Conservation (phyloP, 2,329 filamentous ascomycete genomes). For the Phialocephala sp. region DNA sequence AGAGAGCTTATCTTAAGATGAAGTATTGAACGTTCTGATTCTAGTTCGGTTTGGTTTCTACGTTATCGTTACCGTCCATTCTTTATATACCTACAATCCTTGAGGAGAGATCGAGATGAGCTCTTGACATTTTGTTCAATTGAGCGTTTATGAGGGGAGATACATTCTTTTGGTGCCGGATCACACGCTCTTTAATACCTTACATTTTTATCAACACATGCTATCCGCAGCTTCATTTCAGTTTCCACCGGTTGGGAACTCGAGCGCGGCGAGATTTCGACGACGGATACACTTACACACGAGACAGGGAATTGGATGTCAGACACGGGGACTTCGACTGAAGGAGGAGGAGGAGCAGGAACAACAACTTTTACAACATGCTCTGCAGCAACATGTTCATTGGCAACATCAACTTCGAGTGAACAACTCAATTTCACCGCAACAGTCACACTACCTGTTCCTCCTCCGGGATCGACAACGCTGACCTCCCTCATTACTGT, state of each 20-base stretch:
- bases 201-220: slow-evolving; percentile 14
- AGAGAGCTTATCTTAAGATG: slow-evolving; percentile 2
- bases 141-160: slow-evolving; percentile 3
- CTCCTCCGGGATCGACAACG: slow-evolving; percentile 6
- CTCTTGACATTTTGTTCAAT: slow-evolving; percentile 15
- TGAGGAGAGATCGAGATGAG: not conserved
- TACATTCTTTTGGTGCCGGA: slow-evolving; percentile 27
- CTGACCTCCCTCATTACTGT: slow-evolving; percentile 3
- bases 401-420: not conserved
- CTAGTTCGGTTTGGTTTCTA: slow-evolving; percentile 13
- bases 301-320: slow-evolving; percentile 23
- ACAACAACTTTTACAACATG: not conserved
- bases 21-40: slow-evolving; percentile 12
- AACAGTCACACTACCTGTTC: slow-evolving; percentile 4
- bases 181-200: slow-evolving; percentile 21
- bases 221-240: slow-evolving; percentile 12
- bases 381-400: not conserved
- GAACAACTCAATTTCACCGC: not conserved
- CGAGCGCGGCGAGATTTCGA: slow-evolving; percentile 3
- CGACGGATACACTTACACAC: not conserved
- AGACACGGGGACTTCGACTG: slow-evolving; percentile 12
- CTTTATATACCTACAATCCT: not conserved
- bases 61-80: not conserved
- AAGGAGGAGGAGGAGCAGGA: slow-evolving; percentile 11
- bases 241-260: slow-evolving; percentile 17